Evolutionary conservation across 495 filamentous ascomycete species (phyloP).

Genomic region (Aspergillus indologenus): DNA sequence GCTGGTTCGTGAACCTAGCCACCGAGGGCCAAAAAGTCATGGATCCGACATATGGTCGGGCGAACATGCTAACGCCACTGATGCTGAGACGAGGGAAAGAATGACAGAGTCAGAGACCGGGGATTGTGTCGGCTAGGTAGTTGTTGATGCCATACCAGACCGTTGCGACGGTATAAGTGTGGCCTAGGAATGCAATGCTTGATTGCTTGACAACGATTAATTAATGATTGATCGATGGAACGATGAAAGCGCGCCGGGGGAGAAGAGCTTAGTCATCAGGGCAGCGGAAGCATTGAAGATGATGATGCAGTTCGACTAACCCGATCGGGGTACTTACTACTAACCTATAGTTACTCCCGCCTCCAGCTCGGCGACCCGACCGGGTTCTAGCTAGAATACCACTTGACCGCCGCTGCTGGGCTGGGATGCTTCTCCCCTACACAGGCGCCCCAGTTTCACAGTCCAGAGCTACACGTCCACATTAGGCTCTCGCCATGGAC

Average conservation of each 20-base stretch:
- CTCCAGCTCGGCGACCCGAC: not conserved
- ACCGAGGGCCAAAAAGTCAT: slow-evolving; percentile 28
- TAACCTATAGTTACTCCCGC: too few relatives aligned
- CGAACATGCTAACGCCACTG: slow-evolving; percentile 32
- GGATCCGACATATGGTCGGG: slow-evolving; percentile 33
- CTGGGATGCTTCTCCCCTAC: slow-evolving; percentile 16
- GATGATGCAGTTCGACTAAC: not conserved
- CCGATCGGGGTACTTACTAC: slow-evolving; percentile 14
- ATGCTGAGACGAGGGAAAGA: not conserved
- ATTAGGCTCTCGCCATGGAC: slow-evolving; percentile 41
- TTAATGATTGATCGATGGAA: too few relatives aligned
- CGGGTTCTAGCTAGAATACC: not conserved
- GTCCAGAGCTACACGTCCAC: slow-evolving; percentile 30
- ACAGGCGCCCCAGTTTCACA: slow-evolving; percentile 5
- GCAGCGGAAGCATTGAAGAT: too few relatives aligned
- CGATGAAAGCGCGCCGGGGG: too few relatives aligned
- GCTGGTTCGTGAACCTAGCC: slow-evolving; percentile 21
- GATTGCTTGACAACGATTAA: too few relatives aligned
- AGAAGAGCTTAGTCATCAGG: slow-evolving; percentile 16
- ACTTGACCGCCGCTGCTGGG: too few relatives aligned
- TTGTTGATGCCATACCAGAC: not conserved
- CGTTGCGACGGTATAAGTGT: too few relatives aligned
- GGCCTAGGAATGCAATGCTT: not conserved
- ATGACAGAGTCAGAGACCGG: slow-evolving; percentile 9
- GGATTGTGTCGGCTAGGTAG: not conserved